Percentiles rank a stretch among this genome's conserved stretches.
Evolutionary conservation across 1,284 basidiomycete genomes (phyloP).

Genomic region (Coniferiporia sulphurascens): DNA sequence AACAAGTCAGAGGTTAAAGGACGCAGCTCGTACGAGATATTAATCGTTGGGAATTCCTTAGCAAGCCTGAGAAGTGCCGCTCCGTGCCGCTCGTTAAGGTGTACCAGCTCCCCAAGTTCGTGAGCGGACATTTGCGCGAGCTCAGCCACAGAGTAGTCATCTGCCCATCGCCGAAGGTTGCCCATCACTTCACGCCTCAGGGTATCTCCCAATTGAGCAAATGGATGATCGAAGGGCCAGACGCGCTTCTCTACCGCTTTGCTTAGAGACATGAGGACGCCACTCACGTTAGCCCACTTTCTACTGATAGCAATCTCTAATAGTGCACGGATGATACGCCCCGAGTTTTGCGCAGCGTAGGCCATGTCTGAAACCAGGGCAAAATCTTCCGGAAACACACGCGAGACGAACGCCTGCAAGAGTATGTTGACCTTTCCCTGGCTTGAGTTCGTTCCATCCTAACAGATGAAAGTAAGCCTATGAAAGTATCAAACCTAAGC

Average conservation of each 20-base stretch:
- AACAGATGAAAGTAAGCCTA: conserved; percentile 10
- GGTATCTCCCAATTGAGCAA: conserved; percentile 64
- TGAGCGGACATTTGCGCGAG: conserved; percentile 70
- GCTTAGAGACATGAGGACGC: conserved; percentile 85
- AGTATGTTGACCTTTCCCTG: conserved; percentile 95
- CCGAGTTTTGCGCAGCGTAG: conserved; percentile 92
- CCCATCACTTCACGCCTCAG: conserved; percentile 80
- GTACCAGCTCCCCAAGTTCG: conserved; percentile 81
- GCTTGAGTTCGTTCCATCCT: conserved; percentile 76
- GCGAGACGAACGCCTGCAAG: conserved; percentile 88
- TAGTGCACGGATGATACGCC: conserved; percentile 89
- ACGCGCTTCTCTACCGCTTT: conserved; percentile 90
- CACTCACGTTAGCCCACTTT: conserved; percentile 84
- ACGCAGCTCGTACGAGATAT: conserved; percentile 66
- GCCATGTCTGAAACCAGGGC: conserved; percentile 94
- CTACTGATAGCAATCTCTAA: conserved; percentile 91
- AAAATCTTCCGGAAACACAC: conserved; percentile 84
- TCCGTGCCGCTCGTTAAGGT: conserved; percentile 86
- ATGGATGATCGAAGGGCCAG: conserved; percentile 95
- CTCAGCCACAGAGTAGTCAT: conserved; percentile 78
- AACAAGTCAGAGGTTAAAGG: conserved; percentile 85
- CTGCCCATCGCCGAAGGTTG: conserved; percentile 78
- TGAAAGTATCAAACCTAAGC: background rate
- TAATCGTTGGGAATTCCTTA: conserved; percentile 78
- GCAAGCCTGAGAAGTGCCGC: conserved; percentile 76